Evolutionary conservation across 2,329 filamentous ascomycete species (phyloP).

Genomic region (Phaeoacremonium minimum): DNA sequence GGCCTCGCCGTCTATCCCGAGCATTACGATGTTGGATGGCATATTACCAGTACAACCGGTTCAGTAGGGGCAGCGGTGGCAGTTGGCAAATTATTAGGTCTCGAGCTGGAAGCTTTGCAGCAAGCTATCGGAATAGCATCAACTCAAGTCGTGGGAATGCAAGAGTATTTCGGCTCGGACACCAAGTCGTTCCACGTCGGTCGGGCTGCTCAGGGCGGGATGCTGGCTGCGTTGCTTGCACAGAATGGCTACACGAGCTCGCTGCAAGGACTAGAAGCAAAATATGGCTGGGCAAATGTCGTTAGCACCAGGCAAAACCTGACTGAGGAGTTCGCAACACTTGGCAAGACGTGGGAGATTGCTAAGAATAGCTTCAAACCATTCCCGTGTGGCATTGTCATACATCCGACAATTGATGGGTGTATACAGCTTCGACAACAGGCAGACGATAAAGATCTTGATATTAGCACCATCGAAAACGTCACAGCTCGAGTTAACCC

Average conservation of each 20-base stretch:
- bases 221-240: slow-evolving; percentile 34
- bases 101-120: slow-evolving; percentile 32
- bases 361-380: slow-evolving; percentile 52
- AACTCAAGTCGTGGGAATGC: slow-evolving; percentile 47
- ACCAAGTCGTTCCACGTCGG: slow-evolving; percentile 52
- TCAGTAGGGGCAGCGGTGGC: slow-evolving; percentile 48
- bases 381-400: slow-evolving; percentile 52
- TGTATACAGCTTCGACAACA: slow-evolving; percentile 40
- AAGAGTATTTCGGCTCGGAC: slow-evolving; percentile 51
- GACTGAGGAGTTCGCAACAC: background rate
- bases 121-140: slow-evolving; percentile 49
- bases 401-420: slow-evolving; percentile 50
- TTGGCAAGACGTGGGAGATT: slow-evolving; percentile 39
- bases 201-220: slow-evolving; percentile 45
- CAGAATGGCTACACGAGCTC: slow-evolving; percentile 44
- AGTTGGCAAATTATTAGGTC: slow-evolving; percentile 39
- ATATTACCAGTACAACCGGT: slow-evolving; percentile 48
- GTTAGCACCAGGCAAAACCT: slow-evolving; percentile 24
- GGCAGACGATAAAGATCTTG: slow-evolving; percentile 21
- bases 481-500: slow-evolving; percentile 43
- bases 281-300: slow-evolving; percentile 49
- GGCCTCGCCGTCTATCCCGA: slow-evolving; percentile 47
- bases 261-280: slow-evolving; percentile 41
- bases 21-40: slow-evolving; percentile 53
- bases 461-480: slow-evolving; percentile 25